phyloP scores from a whole-genome alignment of 2,329 filamentous ascomycete genomes.

The Emmonsiellopsis sp. region DNA sequence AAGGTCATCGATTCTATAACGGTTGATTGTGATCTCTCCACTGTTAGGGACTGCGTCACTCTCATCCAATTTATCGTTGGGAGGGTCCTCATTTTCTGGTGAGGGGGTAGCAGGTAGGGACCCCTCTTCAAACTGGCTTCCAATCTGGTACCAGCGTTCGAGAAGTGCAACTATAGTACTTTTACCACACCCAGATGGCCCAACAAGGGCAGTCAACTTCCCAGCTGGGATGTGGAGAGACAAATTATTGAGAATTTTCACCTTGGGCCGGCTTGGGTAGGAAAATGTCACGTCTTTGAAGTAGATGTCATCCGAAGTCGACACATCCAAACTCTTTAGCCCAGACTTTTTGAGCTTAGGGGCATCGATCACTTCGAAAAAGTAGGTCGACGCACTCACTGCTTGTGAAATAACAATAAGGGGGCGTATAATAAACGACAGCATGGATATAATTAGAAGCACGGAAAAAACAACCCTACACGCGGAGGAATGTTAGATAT shows the following conservation, averaged over 20 bases:
- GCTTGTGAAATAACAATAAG: conserved; percentile 29
- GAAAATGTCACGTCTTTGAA: conserved; percentile 61
- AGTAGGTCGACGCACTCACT: conserved; percentile 21
- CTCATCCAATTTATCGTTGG: conserved; percentile 1
- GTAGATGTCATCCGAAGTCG: conserved; percentile 46
- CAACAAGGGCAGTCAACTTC: conserved; percentile 37
- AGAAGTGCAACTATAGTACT: conserved; percentile 37
- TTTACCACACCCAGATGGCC: conserved; percentile 38
- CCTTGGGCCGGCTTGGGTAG: conserved; percentile 48
- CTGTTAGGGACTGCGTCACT: conserved; percentile 6
- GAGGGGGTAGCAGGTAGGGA: not conserved
- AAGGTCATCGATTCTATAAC: conserved; percentile 45
- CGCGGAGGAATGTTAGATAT: not conserved
- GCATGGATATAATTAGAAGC: conserved; percentile 12
- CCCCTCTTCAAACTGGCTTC: not conserved
- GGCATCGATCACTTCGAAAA: conserved; percentile 26
- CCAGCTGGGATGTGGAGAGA: conserved; percentile 24
- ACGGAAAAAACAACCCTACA: conserved; percentile 28
- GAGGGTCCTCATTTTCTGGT: not conserved
- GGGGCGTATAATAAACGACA: conserved; percentile 15
- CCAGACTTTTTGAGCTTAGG: conserved; percentile 22
- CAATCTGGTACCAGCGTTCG: conserved; percentile 35
- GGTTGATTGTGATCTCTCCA: conserved; percentile 47
- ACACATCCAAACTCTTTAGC: conserved; percentile 42
- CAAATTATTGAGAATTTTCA: conserved; percentile 27